Base-by-base conservation (phyloP, 208 protist genomes). In the Porcisia deanei region DNA sequence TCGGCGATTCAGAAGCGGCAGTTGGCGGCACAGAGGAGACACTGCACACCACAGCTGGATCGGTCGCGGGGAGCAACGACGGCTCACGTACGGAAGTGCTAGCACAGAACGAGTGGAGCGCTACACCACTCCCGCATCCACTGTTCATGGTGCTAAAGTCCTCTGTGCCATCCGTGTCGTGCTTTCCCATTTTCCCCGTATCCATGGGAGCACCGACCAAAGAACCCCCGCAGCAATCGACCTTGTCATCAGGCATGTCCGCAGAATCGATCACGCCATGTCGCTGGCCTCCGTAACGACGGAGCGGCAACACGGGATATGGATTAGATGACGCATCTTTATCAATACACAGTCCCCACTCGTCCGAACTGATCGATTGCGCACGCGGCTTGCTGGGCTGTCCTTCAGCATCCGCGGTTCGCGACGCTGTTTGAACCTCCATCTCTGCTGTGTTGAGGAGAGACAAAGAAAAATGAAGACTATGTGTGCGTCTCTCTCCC, bases 51-150 rank as follows among this genome's bases (percentile, higher is more conserved):
- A 18, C 71, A 18, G 71, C 1, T 30, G 67, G 53, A 59, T 43
- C 55, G 12, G 75, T 22, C 34, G 57, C 45, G 3, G 63, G 47
- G 14, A 54, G 61, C 70, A 75, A 30, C n/a, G 72, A 71, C 43
- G 70, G 22, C 34, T 30, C 73, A 9, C 58, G 25, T 47, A 20
- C 43, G 41, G 68, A 37, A 47, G 58, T 34, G 16, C 70, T 75
- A 73, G 71, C 73, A 65, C 65, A 68, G 66, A 64, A 80, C 7
- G 83, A 90, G 1, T 71, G 68, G 12, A 66, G 66, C 14, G 76
- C 83, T 12, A 87, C 65, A 14, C 64, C 80, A 73, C 82, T 83
- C 7, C 75, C 86, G 37, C 80, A 85, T 58, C 80, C 83, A 75
- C 83, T 87, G 67, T 71, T 71, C 55, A 83, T 64, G 16, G 55